Evolutionary conservation across 2,329 filamentous ascomycete species (phyloP).

Genomic region (Dichotomopilus funicola): DNA sequence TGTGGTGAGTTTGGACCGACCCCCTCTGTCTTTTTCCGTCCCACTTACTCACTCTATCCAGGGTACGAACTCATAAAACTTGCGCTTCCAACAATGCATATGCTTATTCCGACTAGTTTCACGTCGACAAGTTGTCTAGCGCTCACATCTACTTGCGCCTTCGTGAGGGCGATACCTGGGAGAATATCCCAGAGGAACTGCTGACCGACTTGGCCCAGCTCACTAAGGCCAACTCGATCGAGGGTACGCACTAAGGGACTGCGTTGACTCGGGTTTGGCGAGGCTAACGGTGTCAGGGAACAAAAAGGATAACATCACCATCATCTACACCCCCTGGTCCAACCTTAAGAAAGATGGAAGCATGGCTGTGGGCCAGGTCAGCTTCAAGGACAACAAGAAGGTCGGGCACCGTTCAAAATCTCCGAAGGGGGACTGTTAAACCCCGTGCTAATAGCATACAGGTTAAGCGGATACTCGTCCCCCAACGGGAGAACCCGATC

Average conservation of each 20-base stretch:
- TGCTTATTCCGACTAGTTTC: slow-evolving; percentile 55
- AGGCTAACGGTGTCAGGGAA: slow-evolving; percentile 57
- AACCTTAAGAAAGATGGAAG: slow-evolving; percentile 93
- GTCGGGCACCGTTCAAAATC: background rate
- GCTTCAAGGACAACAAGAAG: slow-evolving; percentile 82
- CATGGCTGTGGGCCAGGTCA: slow-evolving; percentile 93
- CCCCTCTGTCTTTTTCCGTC: background rate
- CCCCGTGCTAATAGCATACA: slow-evolving; percentile 28
- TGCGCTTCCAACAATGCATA: background rate
- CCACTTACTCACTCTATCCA: slow-evolving; percentile 15
- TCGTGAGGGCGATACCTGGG: slow-evolving; percentile 73
- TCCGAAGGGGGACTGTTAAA: background rate
- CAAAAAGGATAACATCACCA: slow-evolving; percentile 94
- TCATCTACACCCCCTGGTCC: slow-evolving; percentile 95
- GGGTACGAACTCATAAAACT: slow-evolving; percentile 26
- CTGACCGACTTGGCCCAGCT: slow-evolving; percentile 89
- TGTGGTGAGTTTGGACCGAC: slow-evolving; percentile 58
- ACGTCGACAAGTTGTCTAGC: slow-evolving; percentile 94
- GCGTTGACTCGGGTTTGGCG: background rate
- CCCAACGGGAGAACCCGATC: slow-evolving; percentile 76
- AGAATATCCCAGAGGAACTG: slow-evolving; percentile 66
- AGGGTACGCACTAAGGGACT: slow-evolving; percentile 48
- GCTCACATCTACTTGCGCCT: slow-evolving; percentile 94
- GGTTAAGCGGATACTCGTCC: slow-evolving; percentile 76
- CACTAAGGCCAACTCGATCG: slow-evolving; percentile 98